Evolutionary conservation across 2,329 filamentous ascomycete species (phyloP).

Genomic region (Alternaria tenuissima): DNA sequence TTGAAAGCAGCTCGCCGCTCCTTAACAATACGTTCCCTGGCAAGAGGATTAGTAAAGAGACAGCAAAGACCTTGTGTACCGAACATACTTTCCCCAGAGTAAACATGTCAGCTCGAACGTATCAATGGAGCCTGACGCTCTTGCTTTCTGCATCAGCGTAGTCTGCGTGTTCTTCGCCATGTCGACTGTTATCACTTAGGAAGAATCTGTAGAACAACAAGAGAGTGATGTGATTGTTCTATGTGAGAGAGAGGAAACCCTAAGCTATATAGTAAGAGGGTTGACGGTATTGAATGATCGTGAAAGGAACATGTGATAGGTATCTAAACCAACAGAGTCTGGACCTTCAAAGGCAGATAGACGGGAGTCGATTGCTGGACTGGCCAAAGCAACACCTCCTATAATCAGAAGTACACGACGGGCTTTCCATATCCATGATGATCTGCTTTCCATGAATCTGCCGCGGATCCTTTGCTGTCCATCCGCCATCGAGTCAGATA

Average conservation of each 20-base stretch:
- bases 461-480: not conserved
- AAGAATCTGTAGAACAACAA: not conserved
- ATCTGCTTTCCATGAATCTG: not conserved
- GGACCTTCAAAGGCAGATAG: not conserved
- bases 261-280: too few relatives aligned
- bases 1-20: conserved; percentile 26
- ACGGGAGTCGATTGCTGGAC: not conserved
- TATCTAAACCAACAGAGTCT: not conserved
- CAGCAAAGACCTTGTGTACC: not conserved
- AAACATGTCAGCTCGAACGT: conserved; percentile 9
- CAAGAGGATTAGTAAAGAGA: not conserved
- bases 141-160: conserved; percentile 20
- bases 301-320: too few relatives aligned
- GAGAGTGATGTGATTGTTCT: too few relatives aligned
- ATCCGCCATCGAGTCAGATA: not conserved
- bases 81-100: conserved; percentile 10
- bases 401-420: not conserved
- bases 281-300: too few relatives aligned
- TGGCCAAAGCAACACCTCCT: not conserved
- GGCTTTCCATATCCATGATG: not conserved
- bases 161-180: conserved; percentile 14
- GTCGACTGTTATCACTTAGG: not conserved
- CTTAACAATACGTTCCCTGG: conserved; percentile 15
- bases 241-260: too few relatives aligned
- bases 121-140: conserved; percentile 15